Evolutionary conservation across 352 stramenopile species (phyloP), one percentile per base, ranked within the genome.

Genomic region (Phytophthora megakarya): DNA sequence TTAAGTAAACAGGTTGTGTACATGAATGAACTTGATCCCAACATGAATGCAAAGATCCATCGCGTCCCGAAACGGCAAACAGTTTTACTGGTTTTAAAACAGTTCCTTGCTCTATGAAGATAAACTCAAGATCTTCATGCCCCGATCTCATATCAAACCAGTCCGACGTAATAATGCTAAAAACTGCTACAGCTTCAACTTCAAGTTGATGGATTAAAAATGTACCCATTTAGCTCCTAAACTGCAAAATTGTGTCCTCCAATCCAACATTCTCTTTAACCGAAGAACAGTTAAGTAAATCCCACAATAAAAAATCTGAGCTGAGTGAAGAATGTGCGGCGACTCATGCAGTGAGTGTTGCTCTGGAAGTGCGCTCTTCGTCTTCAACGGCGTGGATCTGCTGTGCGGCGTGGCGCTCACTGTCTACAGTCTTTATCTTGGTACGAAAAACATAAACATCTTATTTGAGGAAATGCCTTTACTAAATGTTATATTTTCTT

Each of bases 361-460:
- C 66, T 78, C 76, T 5, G 82, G 82, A 46, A 84, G 78, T 52
- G 78, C 76, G 53, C 76, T 91, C 33, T 88, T 89, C 59, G 26
- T 91, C 35, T 91, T 86, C 55, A 91, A 91, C 63, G 76, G 78
- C 35, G 75, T 91, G 42, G 82, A 91, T 44, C 57, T 91, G 28
- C 49, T 87, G 19, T 89, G 73, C 50, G 80, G 82, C 39, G 55
- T 81, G 13, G 70, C 67, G 13, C 76, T 91, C 21, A 80, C 75
- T 1, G 72, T 86, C 54, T 91, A 91, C 61, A 77, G 72, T 23
- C 59, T 87, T 23, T 91, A 79, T 38, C 70, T 91, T 30, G 82
- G 81, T 82, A 50, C 3, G 42, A 19, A 46, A 38, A 58, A 56
- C 23, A 5, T 11, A 25, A 22, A 62, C 32, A 40, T 28, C 35